phyloP scores from a whole-genome alignment of 129 eudicot genomes.

The Chrysanthemum makinoi region DNA sequence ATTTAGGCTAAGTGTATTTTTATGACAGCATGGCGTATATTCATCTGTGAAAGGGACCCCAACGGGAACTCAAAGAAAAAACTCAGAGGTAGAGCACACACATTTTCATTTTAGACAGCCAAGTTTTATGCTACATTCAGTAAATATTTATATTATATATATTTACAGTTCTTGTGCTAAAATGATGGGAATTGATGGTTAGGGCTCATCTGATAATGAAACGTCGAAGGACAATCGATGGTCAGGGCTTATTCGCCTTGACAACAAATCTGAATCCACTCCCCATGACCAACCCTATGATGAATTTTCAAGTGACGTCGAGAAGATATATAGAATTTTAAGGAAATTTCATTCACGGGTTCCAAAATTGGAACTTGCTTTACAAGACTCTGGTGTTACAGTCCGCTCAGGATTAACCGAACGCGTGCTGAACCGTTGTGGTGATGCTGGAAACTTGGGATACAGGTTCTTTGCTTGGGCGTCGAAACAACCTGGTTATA shows the following conservation, averaged over 20 bases:
- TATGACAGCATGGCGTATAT: not conserved
- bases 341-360: conserved; percentile 77
- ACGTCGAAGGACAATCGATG: conserved; percentile 28
- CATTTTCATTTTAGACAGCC: conserved; percentile 1
- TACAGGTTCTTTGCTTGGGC: conserved; percentile 84
- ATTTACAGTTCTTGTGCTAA: conserved; percentile 18
- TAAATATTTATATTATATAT: not conserved
- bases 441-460: conserved; percentile 84
- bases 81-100: conserved; percentile 15
- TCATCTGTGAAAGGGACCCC: not conserved
- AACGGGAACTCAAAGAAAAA: not conserved
- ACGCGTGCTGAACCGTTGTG: conserved; percentile 77
- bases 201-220: conserved; percentile 36
- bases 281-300: conserved; percentile 43
- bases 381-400: conserved; percentile 66
- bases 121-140: not conserved
- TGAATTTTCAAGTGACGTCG: conserved; percentile 74
- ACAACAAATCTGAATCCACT: conserved; percentile 30
- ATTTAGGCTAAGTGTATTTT: not conserved
- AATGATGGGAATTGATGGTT: conserved; percentile 27
- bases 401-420: conserved; percentile 69
- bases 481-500: conserved; percentile 65
- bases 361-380: conserved; percentile 81
- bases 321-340: conserved; percentile 63
- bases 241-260: conserved; percentile 49